These are phyloP conservation scores for Coemansia sp. DNA, from an alignment of 192 early-diverging fungal genomes.

Conservation along the genomic window DNA sequence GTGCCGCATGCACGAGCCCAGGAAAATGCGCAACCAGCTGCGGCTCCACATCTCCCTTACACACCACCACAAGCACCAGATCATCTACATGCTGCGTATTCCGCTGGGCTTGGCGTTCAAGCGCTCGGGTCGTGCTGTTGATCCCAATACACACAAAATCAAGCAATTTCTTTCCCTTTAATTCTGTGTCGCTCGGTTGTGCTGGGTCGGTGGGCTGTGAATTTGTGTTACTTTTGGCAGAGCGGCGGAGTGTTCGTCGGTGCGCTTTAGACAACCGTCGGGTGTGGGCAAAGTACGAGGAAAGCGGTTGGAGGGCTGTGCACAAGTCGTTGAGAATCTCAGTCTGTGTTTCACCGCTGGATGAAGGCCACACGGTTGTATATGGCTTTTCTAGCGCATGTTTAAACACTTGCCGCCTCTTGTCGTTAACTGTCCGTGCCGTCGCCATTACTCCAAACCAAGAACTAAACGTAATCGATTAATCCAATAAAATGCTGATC, in stretches of 20 bases:
- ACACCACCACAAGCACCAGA: slow-evolving; percentile 42
- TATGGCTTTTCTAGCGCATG: slow-evolving; percentile 47
- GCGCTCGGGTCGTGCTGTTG: slow-evolving; percentile 39
- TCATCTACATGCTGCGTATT: not conserved
- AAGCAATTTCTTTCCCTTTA: slow-evolving; percentile 9
- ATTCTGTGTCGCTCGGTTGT: not conserved
- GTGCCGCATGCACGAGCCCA: slow-evolving; percentile 37
- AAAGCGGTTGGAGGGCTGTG: slow-evolving; percentile 25
- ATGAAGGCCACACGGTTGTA: slow-evolving; percentile 36
- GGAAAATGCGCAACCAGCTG: slow-evolving; percentile 45
- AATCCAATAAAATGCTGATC: no score
- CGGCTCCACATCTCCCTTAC: slow-evolving; percentile 39
- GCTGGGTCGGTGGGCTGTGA: not conserved
- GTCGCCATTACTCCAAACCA: not conserved
- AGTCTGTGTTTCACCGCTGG: slow-evolving; percentile 7
- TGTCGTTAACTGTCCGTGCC: slow-evolving; percentile 22
- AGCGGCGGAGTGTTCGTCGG: slow-evolving; percentile 14
- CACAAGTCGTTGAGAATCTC: slow-evolving; percentile 28
- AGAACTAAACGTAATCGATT: no score
- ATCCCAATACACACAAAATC: slow-evolving; percentile 36
- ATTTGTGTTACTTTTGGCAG: slow-evolving; percentile 1
- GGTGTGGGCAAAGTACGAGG: slow-evolving; percentile 28
- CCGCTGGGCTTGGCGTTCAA: slow-evolving; percentile 34
- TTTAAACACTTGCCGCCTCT: slow-evolving; percentile 44
- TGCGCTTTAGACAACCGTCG: slow-evolving; percentile 27